phyloP scores from a whole-genome alignment of 176 grass and related monocot genomes.

The Rhipidocladum racemiflorum region DNA sequence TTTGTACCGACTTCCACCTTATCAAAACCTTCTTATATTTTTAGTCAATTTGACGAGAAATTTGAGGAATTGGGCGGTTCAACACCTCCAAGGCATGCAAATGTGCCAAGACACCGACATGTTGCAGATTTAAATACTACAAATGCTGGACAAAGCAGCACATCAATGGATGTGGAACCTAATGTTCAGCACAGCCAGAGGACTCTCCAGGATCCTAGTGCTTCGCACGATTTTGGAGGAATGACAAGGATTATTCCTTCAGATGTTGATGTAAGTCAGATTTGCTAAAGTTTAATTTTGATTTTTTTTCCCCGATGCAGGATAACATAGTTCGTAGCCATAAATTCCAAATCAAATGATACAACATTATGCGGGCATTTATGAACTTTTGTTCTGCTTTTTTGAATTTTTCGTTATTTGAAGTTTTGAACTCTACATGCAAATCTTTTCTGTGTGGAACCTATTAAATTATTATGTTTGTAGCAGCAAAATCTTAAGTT shows the following conservation, averaged over 20 bases:
- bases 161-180: constrained; percentile 32
- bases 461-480: neutral
- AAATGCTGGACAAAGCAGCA: constrained; percentile 39
- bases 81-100: constrained; percentile 35
- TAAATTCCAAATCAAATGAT: constrained; percentile 1
- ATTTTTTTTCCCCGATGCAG: neutral
- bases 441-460: neutral
- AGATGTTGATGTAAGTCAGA: constrained; percentile 71
- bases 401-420: neutral
- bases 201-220: constrained; percentile 42
- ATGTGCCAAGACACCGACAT: constrained; percentile 15
- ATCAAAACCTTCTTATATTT: constrained; percentile 28
- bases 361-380: neutral
- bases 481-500: neutral
- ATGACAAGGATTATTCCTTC: constrained; percentile 92
- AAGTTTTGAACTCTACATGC: neutral
- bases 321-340: neutral
- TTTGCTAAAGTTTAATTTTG: constrained; percentile 3
- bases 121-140: constrained; percentile 30
- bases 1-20: constrained; percentile 16
- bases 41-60: constrained; percentile 91
- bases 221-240: constrained; percentile 69
- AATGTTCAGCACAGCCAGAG: constrained; percentile 38
- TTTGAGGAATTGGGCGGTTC: constrained; percentile 73
- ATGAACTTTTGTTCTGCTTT: constrained; percentile 20